These are phyloP conservation scores for Botrytis pseudocinerea DNA, from an alignment of 2,329 filamentous ascomycete genomes.

Conservation along the genomic window DNA sequence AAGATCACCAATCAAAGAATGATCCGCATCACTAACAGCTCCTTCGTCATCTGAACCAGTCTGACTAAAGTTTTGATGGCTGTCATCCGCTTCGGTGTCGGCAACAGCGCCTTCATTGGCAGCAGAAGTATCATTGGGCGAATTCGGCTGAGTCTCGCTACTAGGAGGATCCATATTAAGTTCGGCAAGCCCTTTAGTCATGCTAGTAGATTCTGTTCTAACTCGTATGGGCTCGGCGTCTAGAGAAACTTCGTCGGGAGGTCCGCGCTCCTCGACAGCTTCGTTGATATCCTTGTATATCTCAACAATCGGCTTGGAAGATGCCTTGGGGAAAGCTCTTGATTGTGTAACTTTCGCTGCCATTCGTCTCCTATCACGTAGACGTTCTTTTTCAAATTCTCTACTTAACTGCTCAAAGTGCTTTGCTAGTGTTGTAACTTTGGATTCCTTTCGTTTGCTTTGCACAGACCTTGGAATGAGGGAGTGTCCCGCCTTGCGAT, in stretches of 20 bases:
- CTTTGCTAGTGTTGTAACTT: constrained; percentile 87
- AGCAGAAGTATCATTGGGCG: constrained; percentile 37
- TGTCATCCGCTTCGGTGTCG: constrained; percentile 47
- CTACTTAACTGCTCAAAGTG: constrained; percentile 96
- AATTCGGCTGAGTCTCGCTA: constrained; percentile 30
- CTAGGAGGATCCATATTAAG: constrained; percentile 31
- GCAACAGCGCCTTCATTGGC: constrained; percentile 38
- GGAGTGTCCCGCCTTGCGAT: constrained; percentile 61
- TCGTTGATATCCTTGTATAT: constrained; percentile 93
- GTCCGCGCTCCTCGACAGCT: constrained; percentile 79
- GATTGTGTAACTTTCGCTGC: constrained; percentile 74
- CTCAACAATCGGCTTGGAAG: constrained; percentile 93
- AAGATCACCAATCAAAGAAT: constrained; percentile 67
- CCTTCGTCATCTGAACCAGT: constrained; percentile 70
- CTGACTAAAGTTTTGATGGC: constrained; percentile 51
- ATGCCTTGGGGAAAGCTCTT: constrained; percentile 82
- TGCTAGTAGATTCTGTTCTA: constrained; percentile 37
- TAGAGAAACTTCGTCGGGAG: constrained; percentile 56
- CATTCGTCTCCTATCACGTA: constrained; percentile 79
- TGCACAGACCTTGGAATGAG: constrained; percentile 86
- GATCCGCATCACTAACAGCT: constrained; percentile 70
- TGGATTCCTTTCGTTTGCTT: constrained; percentile 66
- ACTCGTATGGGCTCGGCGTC: constrained; percentile 35
- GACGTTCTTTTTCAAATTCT: constrained; percentile 85
- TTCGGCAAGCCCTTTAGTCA: constrained; percentile 38